Percentiles rank a stretch among this genome's conserved stretches.
Conservation (phyloP, 139 green algal species). For the Diplosphaera chodatii region DNA sequence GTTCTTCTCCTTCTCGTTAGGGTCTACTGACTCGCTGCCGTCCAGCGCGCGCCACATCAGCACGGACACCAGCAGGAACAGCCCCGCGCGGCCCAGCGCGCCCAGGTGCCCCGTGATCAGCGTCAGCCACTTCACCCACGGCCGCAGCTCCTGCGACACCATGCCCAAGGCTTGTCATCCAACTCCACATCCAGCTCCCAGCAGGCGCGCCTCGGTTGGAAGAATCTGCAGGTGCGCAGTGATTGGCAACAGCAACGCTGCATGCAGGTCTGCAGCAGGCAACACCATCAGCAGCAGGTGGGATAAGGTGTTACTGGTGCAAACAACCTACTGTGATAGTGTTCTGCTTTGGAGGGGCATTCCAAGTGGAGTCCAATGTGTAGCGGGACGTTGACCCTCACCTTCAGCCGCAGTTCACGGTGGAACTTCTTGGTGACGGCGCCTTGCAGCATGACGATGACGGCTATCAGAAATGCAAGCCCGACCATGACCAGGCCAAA, state of each 20-base stretch:
- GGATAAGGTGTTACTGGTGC: too few relatives aligned
- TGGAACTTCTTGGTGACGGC: slow-evolving; percentile 11
- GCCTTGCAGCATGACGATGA: slow-evolving; percentile 1
- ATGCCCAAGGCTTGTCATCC: too few relatives aligned
- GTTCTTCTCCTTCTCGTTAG: background rate
- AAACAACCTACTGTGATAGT: too few relatives aligned
- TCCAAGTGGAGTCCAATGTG: too few relatives aligned
- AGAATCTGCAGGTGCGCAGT: too few relatives aligned
- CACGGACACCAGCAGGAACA: slow-evolving; percentile 16
- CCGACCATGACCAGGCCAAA: slow-evolving; percentile 1
- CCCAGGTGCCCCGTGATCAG: slow-evolving; percentile 12
- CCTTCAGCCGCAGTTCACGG: background rate
- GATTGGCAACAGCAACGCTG: too few relatives aligned
- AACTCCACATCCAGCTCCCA: too few relatives aligned
- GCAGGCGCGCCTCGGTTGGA: too few relatives aligned
- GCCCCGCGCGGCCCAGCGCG: background rate
- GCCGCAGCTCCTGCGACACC: slow-evolving; percentile 10
- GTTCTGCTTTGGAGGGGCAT: too few relatives aligned
- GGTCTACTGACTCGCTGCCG: background rate
- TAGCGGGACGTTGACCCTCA: too few relatives aligned
- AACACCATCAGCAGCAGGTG: too few relatives aligned
- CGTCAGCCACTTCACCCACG: slow-evolving; percentile 12
- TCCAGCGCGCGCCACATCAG: slow-evolving; percentile 13
- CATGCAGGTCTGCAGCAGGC: too few relatives aligned
- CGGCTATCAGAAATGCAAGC: slow-evolving; percentile 12